Conservation (phyloP, 164 flowering plant genomes). For the Echeveria elegans region DNA sequence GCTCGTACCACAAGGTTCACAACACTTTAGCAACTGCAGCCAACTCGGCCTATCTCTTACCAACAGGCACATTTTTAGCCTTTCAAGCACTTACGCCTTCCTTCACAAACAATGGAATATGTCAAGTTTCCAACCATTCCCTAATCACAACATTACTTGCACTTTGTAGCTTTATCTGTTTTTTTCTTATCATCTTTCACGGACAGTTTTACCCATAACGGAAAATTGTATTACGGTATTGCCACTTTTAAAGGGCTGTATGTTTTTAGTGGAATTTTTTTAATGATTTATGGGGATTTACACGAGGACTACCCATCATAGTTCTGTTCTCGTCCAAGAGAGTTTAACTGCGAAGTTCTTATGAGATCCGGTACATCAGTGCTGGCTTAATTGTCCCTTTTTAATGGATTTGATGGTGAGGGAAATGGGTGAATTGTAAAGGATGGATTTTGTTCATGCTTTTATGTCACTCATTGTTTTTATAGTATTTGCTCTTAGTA, state of each 20-base stretch:
- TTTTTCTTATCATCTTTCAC: conserved; percentile 54
- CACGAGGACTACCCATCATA: no score
- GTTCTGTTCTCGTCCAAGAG: no score
- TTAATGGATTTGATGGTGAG: neutral
- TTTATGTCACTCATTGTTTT: conserved; percentile 30
- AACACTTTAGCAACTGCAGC: conserved; percentile 37
- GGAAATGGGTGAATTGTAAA: neutral
- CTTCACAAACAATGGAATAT: conserved; percentile 49
- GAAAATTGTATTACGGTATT: conserved; percentile 41
- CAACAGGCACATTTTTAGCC: conserved; percentile 57
- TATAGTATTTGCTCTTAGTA: conserved; percentile 29
- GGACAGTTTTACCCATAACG: conserved; percentile 38
- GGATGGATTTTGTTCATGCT: conserved; percentile 41
- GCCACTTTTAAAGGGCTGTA: conserved; percentile 48
- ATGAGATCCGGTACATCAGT: no score
- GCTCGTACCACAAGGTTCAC: conserved; percentile 15
- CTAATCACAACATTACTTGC: conserved; percentile 28
- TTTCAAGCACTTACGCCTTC: conserved; percentile 45
- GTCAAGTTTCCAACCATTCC: conserved; percentile 26
- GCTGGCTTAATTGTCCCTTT: no score
- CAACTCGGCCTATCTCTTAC: conserved; percentile 54
- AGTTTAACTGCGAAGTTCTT: no score
- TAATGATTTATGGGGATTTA: no score
- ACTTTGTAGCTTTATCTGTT: conserved; percentile 33
- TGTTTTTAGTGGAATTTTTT: conserved; percentile 39